These are phyloP conservation scores for Chaetomiaceae sp. DNA, from an alignment of 2,329 filamentous ascomycete species.

Conservation along the genomic window DNA sequence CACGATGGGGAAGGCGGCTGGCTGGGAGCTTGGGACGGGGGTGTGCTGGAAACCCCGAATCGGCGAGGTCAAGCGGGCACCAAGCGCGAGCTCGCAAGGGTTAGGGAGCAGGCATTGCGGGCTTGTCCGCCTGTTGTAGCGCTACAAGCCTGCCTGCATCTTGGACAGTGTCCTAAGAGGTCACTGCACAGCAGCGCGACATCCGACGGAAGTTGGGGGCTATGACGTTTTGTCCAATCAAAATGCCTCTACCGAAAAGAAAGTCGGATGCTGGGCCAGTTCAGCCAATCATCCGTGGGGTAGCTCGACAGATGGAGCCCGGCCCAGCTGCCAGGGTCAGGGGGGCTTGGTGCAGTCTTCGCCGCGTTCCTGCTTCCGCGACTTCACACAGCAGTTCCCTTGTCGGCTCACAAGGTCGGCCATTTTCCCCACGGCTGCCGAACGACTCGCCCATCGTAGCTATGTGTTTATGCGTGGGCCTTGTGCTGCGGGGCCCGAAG, in stretches of 20 bases:
- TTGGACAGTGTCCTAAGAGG: no score
- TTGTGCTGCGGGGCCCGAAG: conserved; percentile 1
- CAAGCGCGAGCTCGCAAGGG: background rate
- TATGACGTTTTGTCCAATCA: no score
- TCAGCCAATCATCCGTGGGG: no score
- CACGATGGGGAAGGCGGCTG: background rate
- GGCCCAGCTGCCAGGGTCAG: no score
- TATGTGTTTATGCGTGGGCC: conserved; percentile 1
- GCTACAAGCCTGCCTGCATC: no score
- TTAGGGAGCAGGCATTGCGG: background rate
- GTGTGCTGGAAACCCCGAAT: background rate
- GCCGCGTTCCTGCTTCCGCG: no score
- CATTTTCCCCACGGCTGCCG: background rate
- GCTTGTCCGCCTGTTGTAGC: background rate
- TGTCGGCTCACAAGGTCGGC: background rate
- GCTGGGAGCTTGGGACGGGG: background rate
- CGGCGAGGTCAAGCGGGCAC: background rate
- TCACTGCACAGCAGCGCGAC: no score
- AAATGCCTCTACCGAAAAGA: no score
- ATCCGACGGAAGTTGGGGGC: no score
- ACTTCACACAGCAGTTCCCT: background rate
- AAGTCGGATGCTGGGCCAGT: no score
- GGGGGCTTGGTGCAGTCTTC: background rate
- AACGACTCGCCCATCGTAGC: no score
- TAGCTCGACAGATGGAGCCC: no score